phyloP scores from a whole-genome alignment of 83 land plant genomes.

The Diphasiastrum complanatum region DNA sequence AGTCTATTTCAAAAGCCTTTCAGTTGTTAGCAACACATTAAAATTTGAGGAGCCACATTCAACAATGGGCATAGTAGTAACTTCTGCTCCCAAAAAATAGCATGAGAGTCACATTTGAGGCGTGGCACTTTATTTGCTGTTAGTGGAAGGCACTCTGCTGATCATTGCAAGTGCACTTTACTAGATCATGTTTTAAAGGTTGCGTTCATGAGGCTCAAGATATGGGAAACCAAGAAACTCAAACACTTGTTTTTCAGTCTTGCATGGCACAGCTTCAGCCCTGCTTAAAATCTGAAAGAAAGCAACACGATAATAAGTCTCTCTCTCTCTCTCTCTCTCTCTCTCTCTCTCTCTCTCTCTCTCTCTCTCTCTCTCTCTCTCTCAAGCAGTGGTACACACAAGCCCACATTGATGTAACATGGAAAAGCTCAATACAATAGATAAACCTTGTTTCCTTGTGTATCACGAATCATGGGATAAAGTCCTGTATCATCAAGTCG shows the following conservation, averaged over 20 bases:
- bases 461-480: slow-evolving; percentile 47
- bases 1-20: too few relatives aligned
- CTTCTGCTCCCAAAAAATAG: too few relatives aligned
- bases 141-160: too few relatives aligned
- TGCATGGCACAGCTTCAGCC: slow-evolving; percentile 37
- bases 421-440: not conserved
- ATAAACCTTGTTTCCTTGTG: slow-evolving; percentile 54
- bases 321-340: not conserved
- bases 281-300: slow-evolving; percentile 39
- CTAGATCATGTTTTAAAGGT: slow-evolving; percentile 60
- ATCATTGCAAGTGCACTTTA: too few relatives aligned
- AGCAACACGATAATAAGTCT: not conserved
- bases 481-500: slow-evolving; percentile 90
- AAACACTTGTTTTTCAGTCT: slow-evolving; percentile 73
- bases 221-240: slow-evolving; percentile 83
- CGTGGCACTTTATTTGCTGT: too few relatives aligned
- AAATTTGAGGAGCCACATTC: too few relatives aligned
- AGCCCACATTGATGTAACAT: too few relatives aligned
- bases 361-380: too few relatives aligned
- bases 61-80: too few relatives aligned
- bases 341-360: slow-evolving; percentile 4
- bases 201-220: slow-evolving; percentile 86
- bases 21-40: too few relatives aligned
- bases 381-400: too few relatives aligned
- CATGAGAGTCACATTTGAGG: too few relatives aligned